phyloP scores from a whole-genome alignment of 1,284 basidiomycete genomes.

The Pisolithus thermaeus region DNA sequence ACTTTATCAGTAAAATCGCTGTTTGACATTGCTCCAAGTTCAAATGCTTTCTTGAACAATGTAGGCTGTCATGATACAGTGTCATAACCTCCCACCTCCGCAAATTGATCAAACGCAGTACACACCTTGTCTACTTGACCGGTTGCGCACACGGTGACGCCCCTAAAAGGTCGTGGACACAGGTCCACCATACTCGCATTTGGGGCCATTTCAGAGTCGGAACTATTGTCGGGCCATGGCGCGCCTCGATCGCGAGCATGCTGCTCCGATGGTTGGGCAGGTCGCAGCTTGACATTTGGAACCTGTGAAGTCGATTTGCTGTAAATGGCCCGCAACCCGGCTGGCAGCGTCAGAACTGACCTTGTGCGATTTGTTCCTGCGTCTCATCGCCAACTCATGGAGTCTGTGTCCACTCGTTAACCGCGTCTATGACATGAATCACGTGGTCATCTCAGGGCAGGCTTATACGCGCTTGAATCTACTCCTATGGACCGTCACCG shows the following conservation, averaged over 20 bases:
- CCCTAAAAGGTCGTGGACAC: slow-evolving; percentile 62
- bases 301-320: slow-evolving; percentile 39
- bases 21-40: slow-evolving; percentile 65
- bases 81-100: background rate
- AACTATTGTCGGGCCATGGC: slow-evolving; percentile 16
- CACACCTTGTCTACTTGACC: slow-evolving; percentile 65
- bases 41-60: slow-evolving; percentile 65
- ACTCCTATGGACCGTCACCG: background rate
- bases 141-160: slow-evolving; percentile 64
- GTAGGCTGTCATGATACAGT: slow-evolving; percentile 40
- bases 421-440: slow-evolving; percentile 5
- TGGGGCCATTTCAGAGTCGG: slow-evolving; percentile 28
- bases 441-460: slow-evolving; percentile 23
- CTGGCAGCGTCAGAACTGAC: slow-evolving; percentile 16
- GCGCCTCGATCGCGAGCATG: slow-evolving; percentile 6
- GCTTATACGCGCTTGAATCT: slow-evolving; percentile 15
- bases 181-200: slow-evolving; percentile 39
- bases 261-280: slow-evolving; percentile 38
- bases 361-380: slow-evolving; percentile 42
- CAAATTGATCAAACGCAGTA: slow-evolving; percentile 7
- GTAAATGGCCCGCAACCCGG: background rate
- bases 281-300: slow-evolving; percentile 70
- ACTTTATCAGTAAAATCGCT: slow-evolving; percentile 72
- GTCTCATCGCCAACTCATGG: slow-evolving; percentile 20
- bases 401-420: slow-evolving; percentile 1